Evolutionary conservation across 108 stramenopile genomes (phyloP), one percentile per base, ranked within the genome.

Genomic region (Nitzschia sp.): DNA sequence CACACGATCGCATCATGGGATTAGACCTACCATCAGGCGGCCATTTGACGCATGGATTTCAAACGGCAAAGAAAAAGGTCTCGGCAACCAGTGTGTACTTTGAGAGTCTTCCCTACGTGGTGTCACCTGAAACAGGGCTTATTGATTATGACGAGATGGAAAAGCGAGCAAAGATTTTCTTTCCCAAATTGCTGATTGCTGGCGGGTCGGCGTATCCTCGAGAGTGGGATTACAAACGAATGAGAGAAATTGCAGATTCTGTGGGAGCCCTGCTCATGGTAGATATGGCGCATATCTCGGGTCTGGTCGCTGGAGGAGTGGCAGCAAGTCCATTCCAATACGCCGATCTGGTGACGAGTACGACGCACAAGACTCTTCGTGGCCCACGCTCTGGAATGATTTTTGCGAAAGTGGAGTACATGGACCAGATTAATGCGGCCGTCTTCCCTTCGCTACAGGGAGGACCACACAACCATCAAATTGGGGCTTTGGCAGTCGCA

Each of bases 1-100:
- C 99, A 8, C 98, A 99, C 71, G 99, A 99, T 82, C 97, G 99
- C 45, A 97, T 99, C 77, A 99, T 99, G 99, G 99, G 98, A 36
- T 80, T 99, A 63, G 99, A 99, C 84, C 81, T 99, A 69, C 99
- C 99, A 48, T 90, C 88, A 18, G 99, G 99, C 18, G 99, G 99
- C 5, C 99, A 99, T 75, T 84, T 99, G 56, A 98, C 99, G 1
- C 99, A 99, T 82, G 97, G 96, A 42, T 99, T 97, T 73, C 96
- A 98, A 81, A 98, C 98, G 19, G 80, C 87, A 60, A 93, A 91
- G 72, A 93, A 95, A 76, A 98, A 97, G 83, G 97, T 99, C 29
- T 97, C 96, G 34, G 99, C 99, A 2, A 99, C 99, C 25, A 95
- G 93, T 29, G 96, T 98, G 13, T 99, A 98, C 85, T 99, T 99